Base-by-base conservation (phyloP, 495 filamentous ascomycete genomes). In the Jackrogersella minutella region DNA sequence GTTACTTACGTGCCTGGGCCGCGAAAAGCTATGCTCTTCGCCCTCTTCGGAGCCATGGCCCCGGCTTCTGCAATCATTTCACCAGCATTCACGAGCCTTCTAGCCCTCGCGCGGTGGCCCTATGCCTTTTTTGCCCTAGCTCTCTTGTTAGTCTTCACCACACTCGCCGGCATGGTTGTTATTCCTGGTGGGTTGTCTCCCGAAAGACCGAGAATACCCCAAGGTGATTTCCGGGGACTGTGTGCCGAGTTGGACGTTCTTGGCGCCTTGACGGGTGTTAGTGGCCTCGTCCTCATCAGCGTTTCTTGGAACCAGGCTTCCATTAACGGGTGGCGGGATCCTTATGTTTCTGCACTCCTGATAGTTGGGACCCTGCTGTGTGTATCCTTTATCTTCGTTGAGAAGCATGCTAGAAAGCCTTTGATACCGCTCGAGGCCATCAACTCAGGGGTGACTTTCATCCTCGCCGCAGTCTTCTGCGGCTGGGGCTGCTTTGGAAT, bases 401-500 rank as follows among this genome's bases (percentile, higher is more conserved):
- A 91, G 64, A 69, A 71, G 11, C 75, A 77, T 11, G 71, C 78
- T 1, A 55, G 56, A 2, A 79, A 79, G 17, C 89, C 89, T 2
- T 68, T 91, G 10, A 74, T 91, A 10, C 88, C 88, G 0, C 72
- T 81, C 34, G 75, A 78, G 3, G 79, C 79, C 6, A 80, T 90
- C 39, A 82, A 78, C 2, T 74, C 73, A 5, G 82, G 87, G 17
- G 74, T 85, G 1, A 78, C 75, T 9, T 86, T 85, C 68, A 81
- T 88, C 7, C 77, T 90, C 8, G 82, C 77, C 7, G 84, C 84
- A 40, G 79, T 88, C 30, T 80, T 84, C 7, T 78, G 75, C 26
- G 88, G 87, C 1, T 90, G 88, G 89, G 80, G 79, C 44, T 81
- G 79, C 66, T 90, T 90, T 64, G 87, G 87, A 16, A 87, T 89